These are phyloP conservation scores for Oenanthe javanica DNA, from an alignment of 140 eudicot genomes.

Conservation along the genomic window DNA sequence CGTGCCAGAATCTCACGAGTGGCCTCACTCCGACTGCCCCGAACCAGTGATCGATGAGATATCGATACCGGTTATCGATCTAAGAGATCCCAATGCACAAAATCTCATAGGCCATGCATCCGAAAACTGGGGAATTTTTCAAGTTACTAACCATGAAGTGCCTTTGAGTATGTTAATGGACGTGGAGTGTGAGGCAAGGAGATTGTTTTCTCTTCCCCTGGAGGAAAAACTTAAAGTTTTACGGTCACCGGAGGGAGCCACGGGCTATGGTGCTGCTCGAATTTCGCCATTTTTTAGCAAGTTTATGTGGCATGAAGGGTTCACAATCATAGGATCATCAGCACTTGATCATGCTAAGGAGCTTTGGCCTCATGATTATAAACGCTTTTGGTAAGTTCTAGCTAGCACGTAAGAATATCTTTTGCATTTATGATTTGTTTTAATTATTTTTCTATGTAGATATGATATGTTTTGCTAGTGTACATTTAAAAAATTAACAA, in stretches of 20 bases:
- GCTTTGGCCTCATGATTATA: slow-evolving; percentile 69
- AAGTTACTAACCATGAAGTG: slow-evolving; percentile 61
- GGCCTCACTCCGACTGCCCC: slow-evolving; percentile 29
- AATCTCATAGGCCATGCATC: slow-evolving; percentile 51
- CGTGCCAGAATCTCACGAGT: slow-evolving; percentile 58
- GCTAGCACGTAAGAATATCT: neutral
- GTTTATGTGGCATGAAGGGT: slow-evolving; percentile 86
- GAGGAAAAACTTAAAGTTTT: slow-evolving; percentile 42
- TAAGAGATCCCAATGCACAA: slow-evolving; percentile 27
- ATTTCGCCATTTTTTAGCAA: slow-evolving; percentile 52
- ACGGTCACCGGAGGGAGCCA: slow-evolving; percentile 36
- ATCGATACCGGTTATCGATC: slow-evolving; percentile 42
- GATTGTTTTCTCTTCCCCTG: slow-evolving; percentile 49
- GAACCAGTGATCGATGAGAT: slow-evolving; percentile 3
- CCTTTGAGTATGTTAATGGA: slow-evolving; percentile 26
- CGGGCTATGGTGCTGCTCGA: slow-evolving; percentile 62
- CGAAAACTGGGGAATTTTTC: slow-evolving; percentile 64
- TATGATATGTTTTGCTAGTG: too few species aligned
- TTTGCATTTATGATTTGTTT: neutral
- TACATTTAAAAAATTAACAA: too few species aligned
- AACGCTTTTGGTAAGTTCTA: slow-evolving; percentile 62
- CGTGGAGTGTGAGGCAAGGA: slow-evolving; percentile 37
- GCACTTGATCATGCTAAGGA: slow-evolving; percentile 42
- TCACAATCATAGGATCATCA: slow-evolving; percentile 64
- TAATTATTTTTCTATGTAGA: too few species aligned